Conservation (phyloP, 257 asterid species). For the Buddleja alternifolia region DNA sequence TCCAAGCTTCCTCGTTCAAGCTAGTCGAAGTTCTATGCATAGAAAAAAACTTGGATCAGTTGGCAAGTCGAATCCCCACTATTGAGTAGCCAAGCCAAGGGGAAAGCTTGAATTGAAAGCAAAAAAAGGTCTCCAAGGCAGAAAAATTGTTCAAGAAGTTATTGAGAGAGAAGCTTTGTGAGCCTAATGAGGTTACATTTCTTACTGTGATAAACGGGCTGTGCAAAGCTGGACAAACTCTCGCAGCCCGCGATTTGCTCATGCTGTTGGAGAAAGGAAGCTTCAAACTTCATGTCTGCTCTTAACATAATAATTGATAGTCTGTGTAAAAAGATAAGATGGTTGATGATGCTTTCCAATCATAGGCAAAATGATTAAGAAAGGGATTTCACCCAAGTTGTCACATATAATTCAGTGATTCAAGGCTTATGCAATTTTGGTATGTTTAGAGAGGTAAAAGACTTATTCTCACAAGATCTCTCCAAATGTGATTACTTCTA, state of each 20-base stretch:
- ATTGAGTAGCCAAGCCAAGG: too few relatives aligned
- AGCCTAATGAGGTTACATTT: slow-evolving; percentile 27
- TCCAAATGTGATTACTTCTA: too few relatives aligned
- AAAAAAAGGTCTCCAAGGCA: slow-evolving; percentile 9
- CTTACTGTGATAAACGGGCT: slow-evolving; percentile 22
- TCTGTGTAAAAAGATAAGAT: slow-evolving; percentile 2
- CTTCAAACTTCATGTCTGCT: background rate
- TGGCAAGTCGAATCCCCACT: too few relatives aligned
- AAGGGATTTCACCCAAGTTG: background rate
- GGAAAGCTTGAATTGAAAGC: too few relatives aligned
- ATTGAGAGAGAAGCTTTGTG: slow-evolving; percentile 18
- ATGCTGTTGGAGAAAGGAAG: background rate
- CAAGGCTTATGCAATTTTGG: too few relatives aligned
- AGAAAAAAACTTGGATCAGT: too few relatives aligned
- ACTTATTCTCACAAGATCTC: background rate
- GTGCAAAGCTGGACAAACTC: slow-evolving; percentile 23
- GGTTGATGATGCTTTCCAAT: too few relatives aligned
- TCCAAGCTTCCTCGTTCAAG: too few relatives aligned
- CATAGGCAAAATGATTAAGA: background rate
- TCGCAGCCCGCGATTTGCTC: slow-evolving; percentile 6
- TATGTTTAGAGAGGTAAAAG: too few relatives aligned
- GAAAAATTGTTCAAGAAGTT: slow-evolving; percentile 29
- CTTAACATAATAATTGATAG: slow-evolving; percentile 21
- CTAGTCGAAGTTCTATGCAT: too few relatives aligned
- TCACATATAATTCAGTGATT: background rate